Conservation (phyloP, 2,329 filamentous ascomycete genomes). For the Botryosphaeria dothidea region DNA sequence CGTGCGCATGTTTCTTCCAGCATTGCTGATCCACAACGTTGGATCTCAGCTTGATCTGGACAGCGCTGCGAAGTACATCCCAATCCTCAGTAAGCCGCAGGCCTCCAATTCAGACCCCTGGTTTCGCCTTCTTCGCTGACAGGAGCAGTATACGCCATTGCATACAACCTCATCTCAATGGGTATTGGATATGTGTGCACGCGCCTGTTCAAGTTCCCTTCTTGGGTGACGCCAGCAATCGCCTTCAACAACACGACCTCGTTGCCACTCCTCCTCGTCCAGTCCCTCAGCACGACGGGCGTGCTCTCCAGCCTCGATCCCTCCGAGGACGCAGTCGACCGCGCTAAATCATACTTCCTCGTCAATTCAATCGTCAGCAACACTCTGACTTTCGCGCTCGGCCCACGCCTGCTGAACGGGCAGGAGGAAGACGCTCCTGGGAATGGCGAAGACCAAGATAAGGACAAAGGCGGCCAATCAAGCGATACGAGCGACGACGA, state of each 20-base stretch:
- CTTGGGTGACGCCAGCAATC: constrained; percentile 56
- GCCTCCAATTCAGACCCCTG: constrained; percentile 22
- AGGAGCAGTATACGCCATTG: constrained; percentile 49
- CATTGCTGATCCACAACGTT: constrained; percentile 55
- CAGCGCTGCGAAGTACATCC: constrained; percentile 50
- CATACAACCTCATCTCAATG: constrained; percentile 53
- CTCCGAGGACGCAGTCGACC: constrained; percentile 51
- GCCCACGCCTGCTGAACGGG: constrained; percentile 58
- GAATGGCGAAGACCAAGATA: background rate
- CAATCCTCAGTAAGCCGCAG: constrained; percentile 45
- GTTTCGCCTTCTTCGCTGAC: background rate
- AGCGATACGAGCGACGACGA: constrained; percentile 15
- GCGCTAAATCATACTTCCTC: constrained; percentile 66
- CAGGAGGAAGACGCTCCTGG: constrained; percentile 42
- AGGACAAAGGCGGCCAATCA: constrained; percentile 31
- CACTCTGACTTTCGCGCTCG: constrained; percentile 64
- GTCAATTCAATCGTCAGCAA: constrained; percentile 66
- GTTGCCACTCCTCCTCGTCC: constrained; percentile 53
- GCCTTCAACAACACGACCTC: constrained; percentile 61
- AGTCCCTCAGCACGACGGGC: constrained; percentile 57
- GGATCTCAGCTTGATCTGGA: constrained; percentile 52
- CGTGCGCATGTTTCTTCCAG: constrained; percentile 56
- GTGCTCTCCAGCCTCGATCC: constrained; percentile 53
- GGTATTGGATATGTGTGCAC: constrained; percentile 47
- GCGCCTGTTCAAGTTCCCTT: constrained; percentile 50